Conservation (phyloP, 2,329 filamentous ascomycete genomes). For the Exophiala bonariae region DNA sequence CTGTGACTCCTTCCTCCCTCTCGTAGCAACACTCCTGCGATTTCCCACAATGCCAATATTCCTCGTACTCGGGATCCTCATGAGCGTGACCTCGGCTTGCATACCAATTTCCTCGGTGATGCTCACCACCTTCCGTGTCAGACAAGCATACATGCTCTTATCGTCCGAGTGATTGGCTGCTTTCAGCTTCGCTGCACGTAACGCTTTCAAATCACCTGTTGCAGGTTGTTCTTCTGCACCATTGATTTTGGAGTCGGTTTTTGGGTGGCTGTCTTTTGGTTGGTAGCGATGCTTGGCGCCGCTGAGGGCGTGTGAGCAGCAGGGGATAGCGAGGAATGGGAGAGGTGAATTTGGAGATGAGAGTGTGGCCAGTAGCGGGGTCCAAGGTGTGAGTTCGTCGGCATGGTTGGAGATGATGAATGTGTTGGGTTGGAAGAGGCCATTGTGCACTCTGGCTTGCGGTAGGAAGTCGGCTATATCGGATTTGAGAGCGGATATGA, state of each 20-base stretch:
- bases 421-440: conserved; percentile 69
- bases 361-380: conserved; percentile 77
- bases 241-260: conserved; percentile 22
- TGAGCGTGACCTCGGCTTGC: conserved; percentile 75
- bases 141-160: conserved; percentile 75
- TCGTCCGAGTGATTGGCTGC: conserved; percentile 37
- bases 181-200: conserved; percentile 38
- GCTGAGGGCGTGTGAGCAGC: conserved; percentile 84
- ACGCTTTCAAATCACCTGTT: conserved; percentile 41
- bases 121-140: conserved; percentile 74
- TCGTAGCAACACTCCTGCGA: conserved; percentile 17
- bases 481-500: conserved; percentile 28
- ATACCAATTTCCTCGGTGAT: conserved; percentile 74
- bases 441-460: conserved; percentile 40
- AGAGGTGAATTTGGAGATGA: conserved; percentile 56
- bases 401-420: conserved; percentile 98
- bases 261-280: conserved; percentile 26
- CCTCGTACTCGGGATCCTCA: conserved; percentile 88
- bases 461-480: conserved; percentile 11
- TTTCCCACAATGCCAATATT: conserved; percentile 81
- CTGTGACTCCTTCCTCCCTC: not conserved
- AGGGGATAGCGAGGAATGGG: conserved; percentile 90
- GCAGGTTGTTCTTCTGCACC: conserved; percentile 31
- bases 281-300: conserved; percentile 68
- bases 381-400: conserved; percentile 95